A percentile compares a stretch with the other conserved stretches of the same genome.
phyloP scores from a whole-genome alignment of 2,329 filamentous ascomycete species.

The Ceratocystis papillata region DNA sequence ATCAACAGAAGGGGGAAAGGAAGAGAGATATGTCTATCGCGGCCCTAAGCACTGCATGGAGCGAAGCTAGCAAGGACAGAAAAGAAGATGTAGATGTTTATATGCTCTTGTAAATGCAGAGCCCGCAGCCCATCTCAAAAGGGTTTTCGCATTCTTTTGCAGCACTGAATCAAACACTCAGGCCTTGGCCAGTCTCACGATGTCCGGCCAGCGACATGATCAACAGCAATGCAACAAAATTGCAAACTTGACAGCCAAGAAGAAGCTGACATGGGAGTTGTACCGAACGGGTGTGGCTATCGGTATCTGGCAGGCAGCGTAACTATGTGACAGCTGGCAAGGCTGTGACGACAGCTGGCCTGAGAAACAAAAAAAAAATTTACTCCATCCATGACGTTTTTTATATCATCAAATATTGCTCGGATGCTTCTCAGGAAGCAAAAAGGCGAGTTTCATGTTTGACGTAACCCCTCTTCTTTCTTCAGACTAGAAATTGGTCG shows the following conservation, averaged over 20 bases:
- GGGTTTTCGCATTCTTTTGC: neutral
- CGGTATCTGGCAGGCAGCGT: neutral
- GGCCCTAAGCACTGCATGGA: no score
- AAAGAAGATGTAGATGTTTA: no score
- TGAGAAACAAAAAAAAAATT: neutral
- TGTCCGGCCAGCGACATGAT: neutral
- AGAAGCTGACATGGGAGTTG: neutral
- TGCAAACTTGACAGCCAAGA: neutral
- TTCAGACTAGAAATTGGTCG: neutral
- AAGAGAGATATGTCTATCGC: no score
- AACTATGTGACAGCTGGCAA: neutral
- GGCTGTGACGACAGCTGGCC: neutral
- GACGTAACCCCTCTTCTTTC: slow-evolving; percentile 4
- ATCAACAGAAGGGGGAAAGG: no score
- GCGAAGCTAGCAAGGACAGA: no score
- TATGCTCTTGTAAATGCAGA: no score
- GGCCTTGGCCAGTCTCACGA: neutral
- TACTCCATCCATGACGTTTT: neutral
- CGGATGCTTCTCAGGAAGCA: slow-evolving; percentile 4
- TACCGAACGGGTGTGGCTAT: neutral
- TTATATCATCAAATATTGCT: neutral
- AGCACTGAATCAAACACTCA: neutral
- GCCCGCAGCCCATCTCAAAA: no score
- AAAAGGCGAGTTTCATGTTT: slow-evolving; percentile 5
- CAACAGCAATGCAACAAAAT: slow-evolving; percentile 1